Evolutionary conservation across 345 rosid species (phyloP).

Genomic region (Ceriops zippeliana): DNA sequence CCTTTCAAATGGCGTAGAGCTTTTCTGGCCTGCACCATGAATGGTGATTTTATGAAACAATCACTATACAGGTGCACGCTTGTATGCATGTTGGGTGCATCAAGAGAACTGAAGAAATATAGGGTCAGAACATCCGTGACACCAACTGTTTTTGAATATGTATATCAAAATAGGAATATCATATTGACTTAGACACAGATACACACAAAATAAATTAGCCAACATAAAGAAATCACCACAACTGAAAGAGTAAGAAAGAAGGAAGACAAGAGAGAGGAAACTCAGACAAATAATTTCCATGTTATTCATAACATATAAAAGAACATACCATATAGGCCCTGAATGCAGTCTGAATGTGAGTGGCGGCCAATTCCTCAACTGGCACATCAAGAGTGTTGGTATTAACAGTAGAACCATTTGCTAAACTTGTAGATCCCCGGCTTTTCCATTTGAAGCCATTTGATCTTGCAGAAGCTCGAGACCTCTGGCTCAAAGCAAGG

Average conservation of each 20-base stretch:
- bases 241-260: no score
- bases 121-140: not conserved
- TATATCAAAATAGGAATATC: no score
- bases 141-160: not conserved
- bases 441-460: constrained; percentile 63
- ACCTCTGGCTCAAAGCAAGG: constrained; percentile 37
- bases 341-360: constrained; percentile 47
- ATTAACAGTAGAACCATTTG: constrained; percentile 13
- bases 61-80: constrained; percentile 3
- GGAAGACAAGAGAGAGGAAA: no score
- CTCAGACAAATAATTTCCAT: no score
- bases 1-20: constrained; percentile 61
- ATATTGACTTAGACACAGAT: no score
- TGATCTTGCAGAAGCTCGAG: constrained; percentile 49
- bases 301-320: no score
- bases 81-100: not conserved
- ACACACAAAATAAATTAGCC: no score
- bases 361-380: constrained; percentile 31
- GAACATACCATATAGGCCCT: constrained; percentile 62
- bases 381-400: constrained; percentile 12
- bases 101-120: constrained; percentile 1
- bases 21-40: constrained; percentile 65
- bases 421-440: constrained; percentile 8
- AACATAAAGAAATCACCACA: no score
- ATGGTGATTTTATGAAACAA: constrained; percentile 12